Base-by-base conservation (phyloP, 1,284 basidiomycete genomes). In the Jaminaea rosea region DNA sequence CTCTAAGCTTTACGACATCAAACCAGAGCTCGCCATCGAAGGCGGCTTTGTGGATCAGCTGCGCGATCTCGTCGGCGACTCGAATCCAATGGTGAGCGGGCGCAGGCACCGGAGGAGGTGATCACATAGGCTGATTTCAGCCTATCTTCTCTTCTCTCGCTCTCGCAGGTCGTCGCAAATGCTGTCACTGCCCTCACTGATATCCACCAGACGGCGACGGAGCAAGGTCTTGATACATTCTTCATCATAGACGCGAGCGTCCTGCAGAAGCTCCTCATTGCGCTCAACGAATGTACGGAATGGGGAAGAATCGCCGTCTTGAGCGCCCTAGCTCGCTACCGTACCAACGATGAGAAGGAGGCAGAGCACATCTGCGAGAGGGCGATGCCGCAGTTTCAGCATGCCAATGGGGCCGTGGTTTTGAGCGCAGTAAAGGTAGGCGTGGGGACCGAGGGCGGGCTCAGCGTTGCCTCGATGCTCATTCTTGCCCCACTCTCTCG, bases 331-430 rank as follows among this genome's bases (percentile, higher is more conserved):
- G 81, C 88, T 8, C 82, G 88, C 46, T 98, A 96, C 75, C 80
- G 79, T 46, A 82, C 89, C 0, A 78, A 80, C 26, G 92, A 94
- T 67, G 65, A 64, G 41, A 87, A 90, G 75, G 94, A 98, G 77
- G 87, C 87, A 68, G 94, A 98, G 73, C 92, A 97, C 75, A 97
- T 98, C 55, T 97, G 93, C 75, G 93, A 98, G 76, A 84, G 94
- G 34, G 92, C 97, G 37, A 87, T 97, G 56, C 93, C 94, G 1
- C 93, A 98, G 71, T 94, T 98, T 76, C 93, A 98, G 76, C 94
- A 98, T 67, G 87, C 84, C 21, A 98, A 98, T 63, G 91, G 88
- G 8, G 85, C 85, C 55, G 93, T 98, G 13, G 91, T 98, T 0
- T 80, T 98, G 11, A 88, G 89, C 13, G 93, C 93, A 5, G 85